phyloP scores from a whole-genome alignment of 495 filamentous ascomycete genomes.

The Penicilliopsis zonata region DNA sequence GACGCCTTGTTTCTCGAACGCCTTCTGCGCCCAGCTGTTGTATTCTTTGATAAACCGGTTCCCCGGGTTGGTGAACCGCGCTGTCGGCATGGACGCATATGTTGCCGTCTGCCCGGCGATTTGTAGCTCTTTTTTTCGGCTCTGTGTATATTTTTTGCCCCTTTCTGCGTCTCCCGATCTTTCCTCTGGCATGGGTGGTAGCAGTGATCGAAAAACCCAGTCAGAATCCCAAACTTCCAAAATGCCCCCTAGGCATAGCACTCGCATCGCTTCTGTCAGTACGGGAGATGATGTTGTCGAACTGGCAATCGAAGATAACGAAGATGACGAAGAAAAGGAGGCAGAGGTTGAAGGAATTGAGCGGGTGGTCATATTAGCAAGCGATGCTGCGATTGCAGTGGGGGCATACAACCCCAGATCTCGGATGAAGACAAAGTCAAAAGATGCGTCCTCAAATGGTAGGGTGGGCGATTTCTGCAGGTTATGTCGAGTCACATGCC shows the following conservation, averaged over 20 bases:
- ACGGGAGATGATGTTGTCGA: conserved; percentile 40
- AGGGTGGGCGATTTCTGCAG: conserved; percentile 46
- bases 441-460: conserved; percentile 58
- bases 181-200: conserved; percentile 47
- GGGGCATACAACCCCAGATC: no score
- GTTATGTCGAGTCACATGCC: conserved; percentile 67
- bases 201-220: conserved; percentile 50
- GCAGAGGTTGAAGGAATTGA: no score
- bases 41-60: conserved; percentile 60
- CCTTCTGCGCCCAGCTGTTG: conserved; percentile 57
- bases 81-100: conserved; percentile 57
- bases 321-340: no score
- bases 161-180: conserved; percentile 14
- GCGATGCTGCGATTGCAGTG: no score
- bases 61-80: conserved; percentile 50
- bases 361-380: conserved; percentile 48
- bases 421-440: conserved; percentile 68
- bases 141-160: no score
- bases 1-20: conserved; percentile 47
- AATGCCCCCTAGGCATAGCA: conserved; percentile 55
- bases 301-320: no score
- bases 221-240: conserved; percentile 68
- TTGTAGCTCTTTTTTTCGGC: conserved; percentile 35
- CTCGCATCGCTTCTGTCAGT: conserved; percentile 55
- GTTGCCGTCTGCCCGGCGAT: conserved; percentile 45